Base-by-base conservation (phyloP, 1,284 basidiomycete genomes). In the Leccinum cinnamomeum region DNA sequence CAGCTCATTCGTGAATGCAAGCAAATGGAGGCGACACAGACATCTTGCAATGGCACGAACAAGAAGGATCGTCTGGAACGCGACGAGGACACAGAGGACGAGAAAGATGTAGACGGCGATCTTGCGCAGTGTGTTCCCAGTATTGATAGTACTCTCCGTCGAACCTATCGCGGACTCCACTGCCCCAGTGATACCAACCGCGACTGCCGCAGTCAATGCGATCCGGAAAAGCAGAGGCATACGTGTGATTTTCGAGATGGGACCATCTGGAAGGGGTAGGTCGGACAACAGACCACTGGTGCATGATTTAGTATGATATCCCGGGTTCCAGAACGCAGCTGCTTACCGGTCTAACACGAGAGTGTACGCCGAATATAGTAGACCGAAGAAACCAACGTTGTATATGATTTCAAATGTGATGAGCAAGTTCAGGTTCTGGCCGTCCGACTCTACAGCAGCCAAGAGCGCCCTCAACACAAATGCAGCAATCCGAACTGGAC, bases 81-180 rank as follows among this genome's bases (percentile, higher is more conserved):
- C 78, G 55, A 81, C 73, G 2, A 82, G 66, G 30, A 76, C 64
- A 41, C 77, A 78, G 20, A 84, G 73, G 20, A 74, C 71, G 28
- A 84, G 73, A 74, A 84, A 84, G n/a, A 84, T 74, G 56, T 77
- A 72, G 12, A 75, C 71, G 69, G 82, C 72, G 46, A 67, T 73
- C 63, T 72, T 72, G 59, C 77, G 77, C 12, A 81, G 64, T 0
- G 59, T 70, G 14, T 66, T 56, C 18, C 75, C 75, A 0, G 62
- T 63, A 53, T 67, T 58, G 16, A 67, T 5, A 1, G 63, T 61
- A 37, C 56, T 68, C 20, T 39, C 28, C 44, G 65, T 59, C 12
- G 65, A 58, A 12, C 63, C 62, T 12, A 55, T 63, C 3, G 70
- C 64, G 4, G 64, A 60, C 59, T 73, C 25, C 37, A 73, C 63